Percentiles rank a stretch among this genome's conserved stretches.
Conservation (phyloP, 306 rosid species). For the Quercus parvula region DNA sequence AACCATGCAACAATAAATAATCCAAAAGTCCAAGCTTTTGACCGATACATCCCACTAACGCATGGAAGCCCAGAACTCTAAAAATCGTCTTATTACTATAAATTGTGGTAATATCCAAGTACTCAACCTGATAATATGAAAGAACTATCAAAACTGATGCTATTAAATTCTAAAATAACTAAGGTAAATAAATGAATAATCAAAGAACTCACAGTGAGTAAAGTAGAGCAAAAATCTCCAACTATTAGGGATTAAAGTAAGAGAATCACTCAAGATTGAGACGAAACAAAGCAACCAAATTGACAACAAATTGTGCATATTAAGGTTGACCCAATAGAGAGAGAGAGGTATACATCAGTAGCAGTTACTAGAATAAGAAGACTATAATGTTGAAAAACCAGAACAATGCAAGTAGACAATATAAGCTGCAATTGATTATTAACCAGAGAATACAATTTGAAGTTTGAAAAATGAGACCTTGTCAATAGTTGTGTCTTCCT, state of each 20-base stretch:
- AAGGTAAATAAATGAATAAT: not conserved
- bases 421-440: no score
- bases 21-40: slow-evolving; percentile 23
- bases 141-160: not conserved
- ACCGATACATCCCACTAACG: slow-evolving; percentile 24
- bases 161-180: not conserved
- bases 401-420: no score
- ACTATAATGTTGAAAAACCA: no score
- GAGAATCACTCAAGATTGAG: not conserved
- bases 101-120: not conserved
- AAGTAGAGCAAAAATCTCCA: not conserved
- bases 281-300: not conserved
- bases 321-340: no score
- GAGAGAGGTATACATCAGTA: not conserved
- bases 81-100: not conserved
- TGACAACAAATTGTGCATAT: not conserved
- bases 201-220: not conserved
- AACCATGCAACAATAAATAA: slow-evolving; percentile 22
- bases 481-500: slow-evolving; percentile 2
- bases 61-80: not conserved
- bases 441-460: no score
- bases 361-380: no score
- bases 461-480: no score
- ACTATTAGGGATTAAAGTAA: not conserved
- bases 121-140: slow-evolving; percentile 22